These are phyloP conservation scores for Fusarium begoniae DNA, from an alignment of 2,329 filamentous ascomycete species.

Conservation along the genomic window DNA sequence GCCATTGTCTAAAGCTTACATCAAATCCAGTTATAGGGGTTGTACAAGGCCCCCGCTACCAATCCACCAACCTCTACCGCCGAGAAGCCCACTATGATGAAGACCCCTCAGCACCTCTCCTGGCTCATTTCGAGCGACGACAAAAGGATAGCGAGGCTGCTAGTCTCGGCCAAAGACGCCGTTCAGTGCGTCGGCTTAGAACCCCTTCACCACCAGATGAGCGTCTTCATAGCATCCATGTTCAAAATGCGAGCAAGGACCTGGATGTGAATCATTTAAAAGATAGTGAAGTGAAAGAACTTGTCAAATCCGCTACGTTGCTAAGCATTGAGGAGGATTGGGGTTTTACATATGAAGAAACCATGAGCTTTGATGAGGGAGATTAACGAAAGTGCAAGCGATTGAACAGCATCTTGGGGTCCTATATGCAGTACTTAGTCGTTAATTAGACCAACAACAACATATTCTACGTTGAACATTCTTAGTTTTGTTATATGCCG, in stretches of 20 bases:
- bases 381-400: background rate
- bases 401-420: background rate
- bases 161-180: slow-evolving; percentile 36
- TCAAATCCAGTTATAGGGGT: slow-evolving; percentile 61
- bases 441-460: background rate
- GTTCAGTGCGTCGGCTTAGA: slow-evolving; percentile 42
- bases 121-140: slow-evolving; percentile 52
- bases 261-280: slow-evolving; percentile 41
- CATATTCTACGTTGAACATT: background rate
- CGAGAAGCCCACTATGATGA: slow-evolving; percentile 58
- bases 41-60: slow-evolving; percentile 65
- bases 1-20: slow-evolving; percentile 53
- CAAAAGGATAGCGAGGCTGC: slow-evolving; percentile 55
- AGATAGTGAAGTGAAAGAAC: slow-evolving; percentile 24
- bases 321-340: slow-evolving; percentile 47
- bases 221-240: slow-evolving; percentile 30
- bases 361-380: slow-evolving; percentile 1
- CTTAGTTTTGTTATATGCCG: background rate
- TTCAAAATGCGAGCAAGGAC: slow-evolving; percentile 42
- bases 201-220: slow-evolving; percentile 17
- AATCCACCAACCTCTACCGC: slow-evolving; percentile 56
- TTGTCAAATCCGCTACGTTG: slow-evolving; percentile 42
- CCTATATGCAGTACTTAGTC: background rate
- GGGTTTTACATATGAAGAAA: slow-evolving; percentile 48
- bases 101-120: slow-evolving; percentile 55